These are phyloP conservation scores for Fusarium sp. DNA, from an alignment of 2,329 filamentous ascomycete species.

Conservation along the genomic window DNA sequence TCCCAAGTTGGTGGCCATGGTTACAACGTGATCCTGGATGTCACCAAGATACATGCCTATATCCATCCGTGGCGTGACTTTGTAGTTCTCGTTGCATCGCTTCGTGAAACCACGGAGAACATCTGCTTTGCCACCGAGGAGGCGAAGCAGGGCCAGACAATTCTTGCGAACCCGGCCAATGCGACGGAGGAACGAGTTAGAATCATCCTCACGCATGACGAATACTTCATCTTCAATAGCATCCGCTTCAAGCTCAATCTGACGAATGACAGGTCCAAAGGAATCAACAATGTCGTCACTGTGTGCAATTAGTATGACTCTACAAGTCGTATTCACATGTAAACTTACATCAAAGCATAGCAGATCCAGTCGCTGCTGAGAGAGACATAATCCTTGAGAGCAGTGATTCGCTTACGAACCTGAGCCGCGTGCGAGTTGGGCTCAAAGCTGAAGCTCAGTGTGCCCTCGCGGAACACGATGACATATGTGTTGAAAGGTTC, in stretches of 20 bases:
- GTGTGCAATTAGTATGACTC: slow-evolving; percentile 36
- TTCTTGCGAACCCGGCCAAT: slow-evolving; percentile 94
- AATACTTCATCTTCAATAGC: slow-evolving; percentile 96
- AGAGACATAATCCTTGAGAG: slow-evolving; percentile 92
- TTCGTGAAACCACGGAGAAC: slow-evolving; percentile 98
- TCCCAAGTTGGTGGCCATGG: slow-evolving; percentile 95
- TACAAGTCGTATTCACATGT: not conserved
- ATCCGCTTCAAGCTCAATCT: slow-evolving; percentile 89
- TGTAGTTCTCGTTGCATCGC: slow-evolving; percentile 97
- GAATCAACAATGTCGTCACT: slow-evolving; percentile 97
- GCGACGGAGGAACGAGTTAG: slow-evolving; percentile 83
- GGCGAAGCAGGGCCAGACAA: slow-evolving; percentile 90
- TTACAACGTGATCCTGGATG: slow-evolving; percentile 99
- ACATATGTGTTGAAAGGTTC: slow-evolving; percentile 97
- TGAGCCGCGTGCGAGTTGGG: slow-evolving; percentile 87
- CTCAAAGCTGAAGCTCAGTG: slow-evolving; percentile 92
- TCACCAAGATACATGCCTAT: slow-evolving; percentile 96
- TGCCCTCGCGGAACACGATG: slow-evolving; percentile 94
- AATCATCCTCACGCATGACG: slow-evolving; percentile 89
- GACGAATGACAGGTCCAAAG: slow-evolving; percentile 88
- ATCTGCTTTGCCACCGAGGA: slow-evolving; percentile 97
- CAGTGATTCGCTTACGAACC: slow-evolving; percentile 90
- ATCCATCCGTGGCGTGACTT: slow-evolving; percentile 93
- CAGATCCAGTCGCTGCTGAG: slow-evolving; percentile 98
- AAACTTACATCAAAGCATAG: slow-evolving; percentile 89